phyloP scores from a whole-genome alignment of 2,329 filamentous ascomycete genomes.

The Aspergillus floridensis region DNA sequence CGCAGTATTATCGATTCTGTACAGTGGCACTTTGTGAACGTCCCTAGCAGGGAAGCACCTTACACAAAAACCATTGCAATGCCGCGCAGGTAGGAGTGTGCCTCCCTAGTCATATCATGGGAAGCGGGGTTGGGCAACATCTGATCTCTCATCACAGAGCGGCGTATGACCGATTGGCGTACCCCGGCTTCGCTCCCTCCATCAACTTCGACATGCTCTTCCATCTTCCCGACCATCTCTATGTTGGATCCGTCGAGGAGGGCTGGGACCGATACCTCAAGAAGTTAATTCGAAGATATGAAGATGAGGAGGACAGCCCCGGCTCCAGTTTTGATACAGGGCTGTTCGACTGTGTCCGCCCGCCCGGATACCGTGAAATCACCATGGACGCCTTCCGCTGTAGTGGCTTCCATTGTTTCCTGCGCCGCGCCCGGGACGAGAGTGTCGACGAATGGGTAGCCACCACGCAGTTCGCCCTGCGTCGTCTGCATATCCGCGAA shows the following conservation, averaged over 20 bases:
- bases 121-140: neutral
- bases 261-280: conserved; percentile 15
- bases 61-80: neutral
- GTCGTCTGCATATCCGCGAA: conserved; percentile 6
- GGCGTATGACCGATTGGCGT: too few species aligned
- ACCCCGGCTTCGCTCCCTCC: neutral
- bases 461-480: conserved; percentile 8
- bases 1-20: conserved; percentile 9
- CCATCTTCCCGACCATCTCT: conserved; percentile 9
- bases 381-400: conserved; percentile 4
- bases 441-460: conserved; percentile 14
- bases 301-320: neutral
- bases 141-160: neutral
- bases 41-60: neutral
- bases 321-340: neutral
- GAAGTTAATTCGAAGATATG: neutral
- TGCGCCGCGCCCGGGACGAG: conserved; percentile 14
- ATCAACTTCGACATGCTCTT: conserved; percentile 3
- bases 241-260: conserved; percentile 12
- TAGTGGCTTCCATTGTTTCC: conserved; percentile 9
- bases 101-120: too few species aligned
- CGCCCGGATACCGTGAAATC: conserved; percentile 13
- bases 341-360: conserved; percentile 12
- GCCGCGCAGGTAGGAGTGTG: neutral
- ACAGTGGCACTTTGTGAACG: neutral